Conservation (phyloP, 768 basidiomycete genomes). For the Cystofilobasidium ferigula region DNA sequence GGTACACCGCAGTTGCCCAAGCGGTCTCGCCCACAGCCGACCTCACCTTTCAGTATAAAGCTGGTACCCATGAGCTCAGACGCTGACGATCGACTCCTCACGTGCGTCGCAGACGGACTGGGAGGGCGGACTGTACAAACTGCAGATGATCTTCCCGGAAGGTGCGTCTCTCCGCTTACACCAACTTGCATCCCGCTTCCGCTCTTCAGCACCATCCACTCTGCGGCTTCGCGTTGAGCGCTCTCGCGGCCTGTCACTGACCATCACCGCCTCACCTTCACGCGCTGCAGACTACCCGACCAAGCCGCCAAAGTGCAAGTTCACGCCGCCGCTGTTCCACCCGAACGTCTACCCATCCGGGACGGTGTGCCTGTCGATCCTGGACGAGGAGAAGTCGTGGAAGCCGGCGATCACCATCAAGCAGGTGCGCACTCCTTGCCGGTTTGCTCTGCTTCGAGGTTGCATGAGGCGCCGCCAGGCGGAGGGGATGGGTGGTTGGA, state of each 20-base stretch:
- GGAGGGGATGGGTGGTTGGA: too few relatives aligned
- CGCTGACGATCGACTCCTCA: too few relatives aligned
- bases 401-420: slow-evolving; percentile 98
- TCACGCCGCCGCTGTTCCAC: slow-evolving; percentile 87
- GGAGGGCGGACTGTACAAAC: slow-evolving; percentile 92
- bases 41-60: too few relatives aligned
- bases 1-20: too few relatives aligned
- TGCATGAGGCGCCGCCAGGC: too few relatives aligned
- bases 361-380: slow-evolving; percentile 91
- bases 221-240: background rate
- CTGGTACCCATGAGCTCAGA: too few relatives aligned
- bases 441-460: background rate
- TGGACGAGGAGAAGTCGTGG: slow-evolving; percentile 98
- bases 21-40: too few relatives aligned
- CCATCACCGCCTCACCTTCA: slow-evolving; percentile 6
- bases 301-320: slow-evolving; percentile 60
- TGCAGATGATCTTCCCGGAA: slow-evolving; percentile 91
- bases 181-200: slow-evolving; percentile 26
- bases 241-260: slow-evolving; percentile 4
- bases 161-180: slow-evolving; percentile 45
- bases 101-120: slow-evolving; percentile 63
- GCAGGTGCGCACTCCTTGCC: slow-evolving; percentile 50
- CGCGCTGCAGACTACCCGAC: background rate
- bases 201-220: too few relatives aligned
- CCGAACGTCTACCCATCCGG: slow-evolving; percentile 98